phyloP scores from a whole-genome alignment of 140 eudicot genomes.

The Stevia rebaudiana region DNA sequence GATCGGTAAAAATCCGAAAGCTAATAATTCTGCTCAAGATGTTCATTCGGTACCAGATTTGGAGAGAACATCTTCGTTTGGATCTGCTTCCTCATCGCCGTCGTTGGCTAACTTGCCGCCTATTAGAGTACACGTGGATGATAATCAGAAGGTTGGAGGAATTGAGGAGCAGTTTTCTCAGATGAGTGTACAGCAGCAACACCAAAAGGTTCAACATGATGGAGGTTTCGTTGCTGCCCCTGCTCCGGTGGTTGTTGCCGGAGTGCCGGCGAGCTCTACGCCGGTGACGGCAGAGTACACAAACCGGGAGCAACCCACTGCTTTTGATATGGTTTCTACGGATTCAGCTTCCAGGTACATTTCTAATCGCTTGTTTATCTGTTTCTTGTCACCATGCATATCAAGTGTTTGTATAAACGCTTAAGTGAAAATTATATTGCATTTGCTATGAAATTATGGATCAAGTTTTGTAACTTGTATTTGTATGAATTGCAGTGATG shows the following conservation, averaged over 20 bases:
- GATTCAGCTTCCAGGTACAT: conserved; percentile 79
- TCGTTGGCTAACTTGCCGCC: conserved; percentile 81
- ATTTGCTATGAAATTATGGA: conserved; percentile 20
- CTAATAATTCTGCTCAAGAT: conserved; percentile 38
- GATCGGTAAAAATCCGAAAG: conserved; percentile 23
- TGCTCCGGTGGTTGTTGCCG: conserved; percentile 36
- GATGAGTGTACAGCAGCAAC: conserved; percentile 40
- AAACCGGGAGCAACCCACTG: conserved; percentile 39
- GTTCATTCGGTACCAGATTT: conserved; percentile 78
- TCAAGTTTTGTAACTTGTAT: conserved; percentile 3
- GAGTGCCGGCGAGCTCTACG: conserved; percentile 30
- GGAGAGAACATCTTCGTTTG: conserved; percentile 82
- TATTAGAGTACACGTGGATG: conserved; percentile 69
- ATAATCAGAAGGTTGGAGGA: conserved; percentile 39
- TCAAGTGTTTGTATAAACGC: conserved; percentile 15
- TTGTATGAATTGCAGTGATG: conserved; percentile 54
- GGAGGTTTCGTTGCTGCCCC: conserved; percentile 39
- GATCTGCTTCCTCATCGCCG: conserved; percentile 75
- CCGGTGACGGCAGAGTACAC: conserved; percentile 39
- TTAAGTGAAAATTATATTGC: conserved; percentile 1
- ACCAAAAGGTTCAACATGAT: conserved; percentile 31
- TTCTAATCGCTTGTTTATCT: background rate
- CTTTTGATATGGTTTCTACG: conserved; percentile 56
- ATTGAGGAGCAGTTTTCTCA: conserved; percentile 86
- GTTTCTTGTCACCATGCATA: background rate